Percentiles rank a stretch among this genome's conserved stretches.
Conservation (phyloP, 176 grass and related monocot species). For the Rhynchospora tenuis region DNA sequence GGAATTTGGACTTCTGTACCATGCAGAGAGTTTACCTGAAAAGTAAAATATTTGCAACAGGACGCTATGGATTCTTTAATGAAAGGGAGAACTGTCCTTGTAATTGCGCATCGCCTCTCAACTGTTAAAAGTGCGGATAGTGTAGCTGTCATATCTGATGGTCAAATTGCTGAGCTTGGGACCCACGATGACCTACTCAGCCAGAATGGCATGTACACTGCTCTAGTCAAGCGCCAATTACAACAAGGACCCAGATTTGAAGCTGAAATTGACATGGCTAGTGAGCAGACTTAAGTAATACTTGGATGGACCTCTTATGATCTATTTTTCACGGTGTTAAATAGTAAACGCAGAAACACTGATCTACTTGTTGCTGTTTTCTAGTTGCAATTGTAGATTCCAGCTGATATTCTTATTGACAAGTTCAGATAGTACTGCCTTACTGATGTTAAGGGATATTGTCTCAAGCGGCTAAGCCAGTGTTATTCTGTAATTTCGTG, state of each 20-base stretch:
- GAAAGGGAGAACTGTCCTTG: constrained; percentile 93
- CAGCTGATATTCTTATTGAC: background rate
- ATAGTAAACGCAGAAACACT: background rate
- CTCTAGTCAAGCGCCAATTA: constrained; percentile 93
- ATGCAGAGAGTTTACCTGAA: background rate
- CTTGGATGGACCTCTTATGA: background rate
- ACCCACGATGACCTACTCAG: constrained; percentile 73
- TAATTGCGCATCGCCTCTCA: constrained; percentile 94
- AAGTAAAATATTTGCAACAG: constrained; percentile 28
- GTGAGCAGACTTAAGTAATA: background rate
- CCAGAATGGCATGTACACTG: constrained; percentile 79
- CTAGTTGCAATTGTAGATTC: background rate
- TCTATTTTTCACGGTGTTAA: background rate
- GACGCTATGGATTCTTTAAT: constrained; percentile 99
- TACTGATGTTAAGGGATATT: background rate
- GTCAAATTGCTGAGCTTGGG: constrained; percentile 76
- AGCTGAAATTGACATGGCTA: constrained; percentile 17
- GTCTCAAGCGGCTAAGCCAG: background rate
- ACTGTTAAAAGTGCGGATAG: constrained; percentile 84
- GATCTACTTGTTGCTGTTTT: background rate
- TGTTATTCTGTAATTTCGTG: background rate
- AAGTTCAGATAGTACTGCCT: background rate
- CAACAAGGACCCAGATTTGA: constrained; percentile 62
- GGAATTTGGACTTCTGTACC: too few relatives aligned
- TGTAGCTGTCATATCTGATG: constrained; percentile 86